Evolutionary conservation across 768 basidiomycete species (phyloP), one percentile per base, ranked within the genome.

Genomic region (Hydnomerulius pinastri): DNA sequence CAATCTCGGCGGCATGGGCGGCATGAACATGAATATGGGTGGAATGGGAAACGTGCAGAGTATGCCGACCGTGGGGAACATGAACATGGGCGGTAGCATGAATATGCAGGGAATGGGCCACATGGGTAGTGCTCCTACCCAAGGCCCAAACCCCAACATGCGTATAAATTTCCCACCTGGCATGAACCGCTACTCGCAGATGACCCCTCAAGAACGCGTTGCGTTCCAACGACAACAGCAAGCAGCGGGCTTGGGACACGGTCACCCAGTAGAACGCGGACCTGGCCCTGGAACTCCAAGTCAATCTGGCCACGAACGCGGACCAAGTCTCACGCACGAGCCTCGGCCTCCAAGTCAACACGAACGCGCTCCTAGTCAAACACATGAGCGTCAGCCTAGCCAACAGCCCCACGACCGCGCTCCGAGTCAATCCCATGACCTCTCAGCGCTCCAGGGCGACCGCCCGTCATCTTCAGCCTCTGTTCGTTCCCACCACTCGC

Each of bases 161-260:
- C 67, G 68, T 27, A 46, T 60, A 9, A 43, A 49, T 20, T 53
- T 57, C 13, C 57, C 54, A 28, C 48, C 47, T 18, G 42, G 48
- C 17, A 51, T 57, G 43, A 60, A 55, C 46, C 69, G 68, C 30
- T 63, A 64, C 27, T 27, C 57, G 12, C 69, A 70, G 25, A 54
- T 69, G 59, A 42, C 58, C 17, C 63, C 60, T 1, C 64, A 60
- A 11, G 69, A 71, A 20, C 64, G 68, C 49, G 51, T 46, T 18
- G 53, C 56, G 18, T 55, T 67, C 36, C 66, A 67, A 42, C 61
- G 63, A 23, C 71, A 71, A 48, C 59, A 58, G 20, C 66, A 63
- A 30, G 48, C 48, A 18, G 46, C 53, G 44, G 28, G 25, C 49
- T 49, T 50, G n/a, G 48, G 20, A 9, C 61, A 63, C 17, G 36